Percentiles rank a stretch among this genome's conserved stretches.
phyloP scores from a whole-genome alignment of 495 filamentous ascomycete species.

The Glarea lozoyensis region DNA sequence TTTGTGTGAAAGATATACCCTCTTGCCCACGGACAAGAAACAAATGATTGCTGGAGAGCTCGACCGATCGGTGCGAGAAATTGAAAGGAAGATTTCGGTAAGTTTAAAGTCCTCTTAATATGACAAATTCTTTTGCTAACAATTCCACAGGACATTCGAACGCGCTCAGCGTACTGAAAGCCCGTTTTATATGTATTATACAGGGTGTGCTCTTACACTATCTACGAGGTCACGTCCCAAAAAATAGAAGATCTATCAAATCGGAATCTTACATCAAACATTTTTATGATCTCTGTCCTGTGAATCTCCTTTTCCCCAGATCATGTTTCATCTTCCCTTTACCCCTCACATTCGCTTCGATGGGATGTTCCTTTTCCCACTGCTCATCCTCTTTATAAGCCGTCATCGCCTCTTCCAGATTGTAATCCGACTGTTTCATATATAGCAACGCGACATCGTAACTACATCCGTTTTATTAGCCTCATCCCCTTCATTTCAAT shows the following conservation, averaged over 20 bases:
- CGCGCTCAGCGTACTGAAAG: slow-evolving; percentile 69
- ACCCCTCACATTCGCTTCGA: slow-evolving; percentile 30
- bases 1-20: slow-evolving; percentile 82
- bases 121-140: slow-evolving; percentile 15
- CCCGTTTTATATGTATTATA: slow-evolving; percentile 17
- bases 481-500: slow-evolving; percentile 17
- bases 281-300: slow-evolving; percentile 11
- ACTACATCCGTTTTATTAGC: too few relatives aligned
- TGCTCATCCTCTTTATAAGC: slow-evolving; percentile 55
- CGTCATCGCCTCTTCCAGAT: slow-evolving; percentile 50
- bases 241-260: too few relatives aligned
- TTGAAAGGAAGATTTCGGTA: slow-evolving; percentile 92
- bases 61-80: slow-evolving; percentile 81
- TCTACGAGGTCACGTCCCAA: too few relatives aligned
- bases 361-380: slow-evolving; percentile 63
- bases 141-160: slow-evolving; percentile 67
- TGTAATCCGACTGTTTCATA: slow-evolving; percentile 54
- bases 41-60: slow-evolving; percentile 89
- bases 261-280: too few relatives aligned
- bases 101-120: too few relatives aligned
- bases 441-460: slow-evolving; percentile 68
- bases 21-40: slow-evolving; percentile 78
- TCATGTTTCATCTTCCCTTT: slow-evolving; percentile 23
- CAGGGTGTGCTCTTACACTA: slow-evolving; percentile 3
- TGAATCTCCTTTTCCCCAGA: slow-evolving; percentile 22